Conservation (phyloP, 1,284 basidiomycete genomes). For the Afroboletus lepidellus region DNA sequence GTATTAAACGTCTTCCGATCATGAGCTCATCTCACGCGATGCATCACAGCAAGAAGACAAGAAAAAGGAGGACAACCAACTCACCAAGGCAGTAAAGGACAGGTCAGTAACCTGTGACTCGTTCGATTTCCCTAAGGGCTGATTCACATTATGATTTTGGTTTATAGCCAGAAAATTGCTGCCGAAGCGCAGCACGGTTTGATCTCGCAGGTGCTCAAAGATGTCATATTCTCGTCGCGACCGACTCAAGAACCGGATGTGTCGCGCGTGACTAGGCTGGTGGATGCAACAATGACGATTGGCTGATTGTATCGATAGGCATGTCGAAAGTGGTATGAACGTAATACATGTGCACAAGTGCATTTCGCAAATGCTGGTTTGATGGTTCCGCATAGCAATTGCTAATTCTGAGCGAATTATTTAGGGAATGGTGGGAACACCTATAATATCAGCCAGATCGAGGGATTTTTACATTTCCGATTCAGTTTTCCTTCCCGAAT, state of each 20-base stretch:
- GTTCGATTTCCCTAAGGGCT: not conserved
- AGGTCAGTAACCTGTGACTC: slow-evolving; percentile 49
- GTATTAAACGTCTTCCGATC: slow-evolving; percentile 4
- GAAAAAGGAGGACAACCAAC: slow-evolving; percentile 75
- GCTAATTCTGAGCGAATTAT: too few species aligned
- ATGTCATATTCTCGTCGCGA: slow-evolving; percentile 75
- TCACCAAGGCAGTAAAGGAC: slow-evolving; percentile 82
- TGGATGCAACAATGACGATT: slow-evolving; percentile 42
- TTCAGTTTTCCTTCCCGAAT: too few species aligned
- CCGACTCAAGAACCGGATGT: slow-evolving; percentile 37
- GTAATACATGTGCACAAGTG: not conserved
- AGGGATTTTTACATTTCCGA: too few species aligned
- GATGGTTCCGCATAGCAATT: too few species aligned
- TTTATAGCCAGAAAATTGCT: slow-evolving; percentile 74
- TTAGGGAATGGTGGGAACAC: too few species aligned
- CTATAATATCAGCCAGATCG: too few species aligned
- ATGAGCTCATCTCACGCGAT: not conserved
- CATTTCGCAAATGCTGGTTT: too few species aligned
- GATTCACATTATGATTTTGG: slow-evolving; percentile 3
- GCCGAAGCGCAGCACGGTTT: slow-evolving; percentile 90
- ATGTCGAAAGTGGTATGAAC: not conserved
- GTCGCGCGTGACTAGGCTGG: slow-evolving; percentile 31
- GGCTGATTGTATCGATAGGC: slow-evolving; percentile 19
- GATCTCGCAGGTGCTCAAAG: slow-evolving; percentile 87
- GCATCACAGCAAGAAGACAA: slow-evolving; percentile 55